phyloP scores from a whole-genome alignment of 345 rosid genomes.

The Populus pruinosa region DNA sequence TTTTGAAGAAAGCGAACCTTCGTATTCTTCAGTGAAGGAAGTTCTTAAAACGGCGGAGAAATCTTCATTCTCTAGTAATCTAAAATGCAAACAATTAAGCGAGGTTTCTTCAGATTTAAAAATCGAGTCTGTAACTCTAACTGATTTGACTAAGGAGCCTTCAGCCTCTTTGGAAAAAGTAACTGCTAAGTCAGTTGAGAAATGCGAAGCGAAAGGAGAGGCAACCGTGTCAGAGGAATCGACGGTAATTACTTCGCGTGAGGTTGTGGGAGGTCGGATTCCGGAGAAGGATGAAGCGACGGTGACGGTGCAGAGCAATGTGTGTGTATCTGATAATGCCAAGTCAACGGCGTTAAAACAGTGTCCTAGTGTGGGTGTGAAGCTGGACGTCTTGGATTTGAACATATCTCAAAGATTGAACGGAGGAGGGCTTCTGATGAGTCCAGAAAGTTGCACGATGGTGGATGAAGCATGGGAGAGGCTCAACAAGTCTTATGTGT shows the following conservation, averaged over 20 bases:
- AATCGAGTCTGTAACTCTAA: too few relatives aligned
- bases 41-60: neutral
- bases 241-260: neutral
- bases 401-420: constrained; percentile 11
- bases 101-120: neutral
- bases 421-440: constrained; percentile 13
- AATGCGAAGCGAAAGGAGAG: neutral
- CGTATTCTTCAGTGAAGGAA: neutral
- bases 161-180: constrained; percentile 1
- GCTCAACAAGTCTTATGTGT: constrained; percentile 36
- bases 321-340: constrained; percentile 2
- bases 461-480: constrained; percentile 52
- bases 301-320: constrained; percentile 12
- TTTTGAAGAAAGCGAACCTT: neutral
- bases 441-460: constrained; percentile 28
- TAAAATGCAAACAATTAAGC: neutral
- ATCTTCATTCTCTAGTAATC: neutral
- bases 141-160: neutral
- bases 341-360: constrained; percentile 19
- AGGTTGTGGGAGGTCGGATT: neutral
- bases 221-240: neutral
- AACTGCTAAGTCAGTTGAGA: constrained; percentile 1
- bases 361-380: constrained; percentile 39
- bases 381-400: constrained; percentile 22
- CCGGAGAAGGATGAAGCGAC: constrained; percentile 14